Conservation (phyloP, 225 moss, liverwort and hornwort genomes). For the Pleurozium schreberi region DNA sequence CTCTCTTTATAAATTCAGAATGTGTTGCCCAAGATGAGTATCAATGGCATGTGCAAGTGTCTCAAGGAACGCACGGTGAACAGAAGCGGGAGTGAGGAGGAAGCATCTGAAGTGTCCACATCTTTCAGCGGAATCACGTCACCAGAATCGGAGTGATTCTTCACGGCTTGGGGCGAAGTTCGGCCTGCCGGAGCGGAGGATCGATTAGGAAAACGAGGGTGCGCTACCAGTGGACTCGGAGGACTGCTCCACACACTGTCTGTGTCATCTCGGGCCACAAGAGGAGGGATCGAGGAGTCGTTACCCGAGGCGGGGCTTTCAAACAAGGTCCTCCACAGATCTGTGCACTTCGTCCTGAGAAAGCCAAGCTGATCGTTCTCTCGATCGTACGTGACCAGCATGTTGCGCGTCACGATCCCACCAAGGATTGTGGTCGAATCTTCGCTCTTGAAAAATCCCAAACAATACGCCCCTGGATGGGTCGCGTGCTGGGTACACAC, state of each 20-base stretch:
- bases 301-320: neutral
- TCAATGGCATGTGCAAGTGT: neutral
- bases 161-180: neutral
- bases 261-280: neutral
- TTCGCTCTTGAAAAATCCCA: slow-evolving; percentile 60
- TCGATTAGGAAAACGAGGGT: neutral
- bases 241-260: neutral
- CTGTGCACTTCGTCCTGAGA: slow-evolving; percentile 68
- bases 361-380: slow-evolving; percentile 50
- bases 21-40: neutral
- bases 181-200: neutral
- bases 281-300: neutral
- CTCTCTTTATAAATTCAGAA: neutral
- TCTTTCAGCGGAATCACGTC: neutral
- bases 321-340: slow-evolving; percentile 33
- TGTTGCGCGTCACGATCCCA: slow-evolving; percentile 73
- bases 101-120: neutral
- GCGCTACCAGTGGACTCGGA: neutral
- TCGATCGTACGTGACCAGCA: slow-evolving; percentile 73
- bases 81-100: neutral
- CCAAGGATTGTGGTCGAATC: slow-evolving; percentile 74
- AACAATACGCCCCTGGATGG: slow-evolving; percentile 42
- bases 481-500: neutral
- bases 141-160: neutral
- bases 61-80: neutral